Percentiles rank a stretch among this genome's conserved stretches.
These are phyloP conservation scores for Ramicandelaber brevisporus DNA, from an alignment of 192 early-diverging fungal genomes.

Conservation along the genomic window DNA sequence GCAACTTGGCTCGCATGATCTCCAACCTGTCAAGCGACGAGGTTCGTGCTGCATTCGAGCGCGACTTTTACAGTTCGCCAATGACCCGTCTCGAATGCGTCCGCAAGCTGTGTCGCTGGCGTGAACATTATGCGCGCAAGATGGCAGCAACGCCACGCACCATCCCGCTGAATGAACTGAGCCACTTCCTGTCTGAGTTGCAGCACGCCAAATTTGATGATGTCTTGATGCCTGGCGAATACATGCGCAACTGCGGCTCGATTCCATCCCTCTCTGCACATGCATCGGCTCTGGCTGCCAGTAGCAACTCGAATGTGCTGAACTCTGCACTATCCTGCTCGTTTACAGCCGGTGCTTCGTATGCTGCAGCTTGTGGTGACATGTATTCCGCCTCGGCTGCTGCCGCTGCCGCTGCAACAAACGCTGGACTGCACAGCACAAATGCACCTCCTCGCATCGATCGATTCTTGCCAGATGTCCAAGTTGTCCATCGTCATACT, in stretches of 20 bases:
- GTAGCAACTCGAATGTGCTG: too few relatives aligned
- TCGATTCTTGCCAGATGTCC: conserved; percentile 80
- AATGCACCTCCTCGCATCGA: too few relatives aligned
- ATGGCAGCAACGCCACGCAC: conserved; percentile 57
- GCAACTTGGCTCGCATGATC: conserved; percentile 73
- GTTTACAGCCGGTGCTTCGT: too few relatives aligned
- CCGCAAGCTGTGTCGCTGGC: conserved; percentile 70
- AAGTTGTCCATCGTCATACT: conserved; percentile 45
- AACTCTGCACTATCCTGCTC: too few relatives aligned
- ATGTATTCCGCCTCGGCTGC: too few relatives aligned
- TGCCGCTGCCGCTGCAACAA: too few relatives aligned
- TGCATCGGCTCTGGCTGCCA: too few relatives aligned
- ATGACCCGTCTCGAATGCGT: conserved; percentile 67
- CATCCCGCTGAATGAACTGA: conserved; percentile 67
- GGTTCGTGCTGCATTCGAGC: conserved; percentile 47
- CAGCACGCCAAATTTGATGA: conserved; percentile 97
- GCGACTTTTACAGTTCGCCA: conserved; percentile 76
- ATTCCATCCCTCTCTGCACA: too few relatives aligned
- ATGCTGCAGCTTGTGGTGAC: too few relatives aligned
- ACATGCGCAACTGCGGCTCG: too few relatives aligned
- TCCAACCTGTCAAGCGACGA: conserved; percentile 49
- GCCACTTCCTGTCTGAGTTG: conserved; percentile 88
- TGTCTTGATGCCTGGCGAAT: conserved; percentile 97
- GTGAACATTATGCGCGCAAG: conserved; percentile 71
- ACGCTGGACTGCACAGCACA: too few relatives aligned